Base-by-base conservation (phyloP, 2,329 filamentous ascomycete species). In the Hymenoscyphus scutula region DNA sequence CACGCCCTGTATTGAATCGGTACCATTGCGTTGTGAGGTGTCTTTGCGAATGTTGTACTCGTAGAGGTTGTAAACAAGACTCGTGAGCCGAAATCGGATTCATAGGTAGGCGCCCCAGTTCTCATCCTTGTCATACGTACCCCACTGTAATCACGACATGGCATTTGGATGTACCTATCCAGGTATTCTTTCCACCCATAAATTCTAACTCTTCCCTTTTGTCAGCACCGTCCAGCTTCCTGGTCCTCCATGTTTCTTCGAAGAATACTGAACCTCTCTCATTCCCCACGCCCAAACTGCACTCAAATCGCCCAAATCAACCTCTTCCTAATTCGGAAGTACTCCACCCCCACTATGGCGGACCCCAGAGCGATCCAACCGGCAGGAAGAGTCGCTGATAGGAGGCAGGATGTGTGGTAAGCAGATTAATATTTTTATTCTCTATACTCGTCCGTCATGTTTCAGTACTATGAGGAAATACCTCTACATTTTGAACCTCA, bases 401-500 rank as follows among this genome's bases (percentile, higher is more conserved):
- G 80, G 74, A 78, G 75, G 71, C 81, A 85, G 70, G 83, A 86
- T 81, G 83, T 86, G 54, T 86, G 83, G 83, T 84, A 74, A 65
- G 72, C 69, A 48, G n/a, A n/a, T 11, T 53, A 27, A 19, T 55
- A 27, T 34, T 30, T 10, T 10, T 23, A 25, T 5, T n/a, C n/a
- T n/a, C n/a, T n/a, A n/a, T n/a, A n/a, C n/a, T n/a, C n/a, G 13
- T 25, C 13, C 19, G 45, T 51, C 45, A 23, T 19, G 19, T 23
- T 48, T 48, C 11, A 19, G 1, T n/a, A 48, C n/a, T 48, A 48
- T 48, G n/a, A 23, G 3, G 11, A 48, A 48, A 10, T 19, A 5
- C 19, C n/a, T 19, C 6, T 23, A 27, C 55, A 17, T 2, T 23
- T 48, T 48, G 7, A 48, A 23, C 41, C 41, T 48, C 51, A n/a